Percentiles rank a stretch among this genome's conserved stretches.
Conservation (phyloP, 257 asterid species). For the Linaria vulgaris region DNA sequence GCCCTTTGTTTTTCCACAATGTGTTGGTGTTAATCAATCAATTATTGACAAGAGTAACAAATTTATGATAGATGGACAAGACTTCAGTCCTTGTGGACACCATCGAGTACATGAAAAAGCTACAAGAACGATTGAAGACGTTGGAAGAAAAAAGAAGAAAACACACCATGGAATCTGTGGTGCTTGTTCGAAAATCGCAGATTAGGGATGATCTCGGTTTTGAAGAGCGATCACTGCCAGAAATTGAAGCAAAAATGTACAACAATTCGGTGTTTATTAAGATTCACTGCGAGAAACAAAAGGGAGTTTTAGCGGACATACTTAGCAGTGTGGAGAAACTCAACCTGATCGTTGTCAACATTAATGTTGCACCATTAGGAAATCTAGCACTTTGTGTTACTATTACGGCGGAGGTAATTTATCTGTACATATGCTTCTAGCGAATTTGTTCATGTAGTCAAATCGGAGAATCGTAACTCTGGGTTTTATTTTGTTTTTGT, state of each 20-base stretch:
- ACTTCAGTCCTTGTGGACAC: constrained; percentile 27
- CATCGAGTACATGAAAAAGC: constrained; percentile 18
- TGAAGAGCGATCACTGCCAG: too few species aligned
- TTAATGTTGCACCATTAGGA: constrained; percentile 30
- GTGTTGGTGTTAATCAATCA: too few species aligned
- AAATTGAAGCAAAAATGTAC: constrained; percentile 19
- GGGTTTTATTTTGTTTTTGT: too few species aligned
- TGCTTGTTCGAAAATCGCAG: constrained; percentile 19
- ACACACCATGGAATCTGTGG: constrained; percentile 23
- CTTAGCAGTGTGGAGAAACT: constrained; percentile 26
- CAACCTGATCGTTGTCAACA: constrained; percentile 21
- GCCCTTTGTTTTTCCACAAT: too few species aligned
- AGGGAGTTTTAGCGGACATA: constrained; percentile 23
- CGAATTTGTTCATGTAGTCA: too few species aligned
- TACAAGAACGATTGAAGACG: constrained; percentile 22
- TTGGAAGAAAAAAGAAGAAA: constrained; percentile 22
- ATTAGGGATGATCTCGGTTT: not conserved
- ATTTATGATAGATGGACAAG: constrained; percentile 23
- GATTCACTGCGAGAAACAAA: constrained; percentile 26
- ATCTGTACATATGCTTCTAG: not conserved
- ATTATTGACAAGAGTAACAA: too few species aligned
- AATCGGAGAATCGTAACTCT: too few species aligned
- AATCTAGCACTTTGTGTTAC: constrained; percentile 23
- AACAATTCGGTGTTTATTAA: constrained; percentile 16
- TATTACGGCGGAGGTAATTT: constrained; percentile 26